These are phyloP conservation scores for Sutorius eximius DNA, from an alignment of 1,284 basidiomycete genomes.

Conservation along the genomic window DNA sequence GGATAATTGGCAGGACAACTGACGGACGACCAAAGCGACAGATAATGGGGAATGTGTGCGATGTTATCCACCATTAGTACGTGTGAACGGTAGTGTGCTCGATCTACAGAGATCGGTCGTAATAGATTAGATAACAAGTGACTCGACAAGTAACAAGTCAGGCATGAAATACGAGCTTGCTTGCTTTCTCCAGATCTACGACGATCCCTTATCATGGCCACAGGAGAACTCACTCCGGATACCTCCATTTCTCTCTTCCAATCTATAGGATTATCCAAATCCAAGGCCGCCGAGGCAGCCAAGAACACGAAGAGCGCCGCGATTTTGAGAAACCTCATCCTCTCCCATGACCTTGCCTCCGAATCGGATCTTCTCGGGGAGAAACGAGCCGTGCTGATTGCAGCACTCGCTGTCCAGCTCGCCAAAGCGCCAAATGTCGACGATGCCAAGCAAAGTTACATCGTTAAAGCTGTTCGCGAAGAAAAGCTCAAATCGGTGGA, in stretches of 20 bases:
- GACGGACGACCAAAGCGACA: conserved; percentile 48
- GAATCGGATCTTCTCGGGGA: conserved; percentile 58
- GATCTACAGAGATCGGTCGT: neutral
- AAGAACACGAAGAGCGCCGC: conserved; percentile 77
- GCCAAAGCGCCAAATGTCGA: conserved; percentile 51
- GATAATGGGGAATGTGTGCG: conserved; percentile 49
- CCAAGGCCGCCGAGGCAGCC: conserved; percentile 82
- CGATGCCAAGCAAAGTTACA: conserved; percentile 62
- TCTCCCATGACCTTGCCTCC: conserved; percentile 50
- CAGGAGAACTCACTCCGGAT: conserved; percentile 12
- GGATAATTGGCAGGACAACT: conserved; percentile 42
- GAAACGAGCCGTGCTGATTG: conserved; percentile 76
- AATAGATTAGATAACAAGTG: conserved; percentile 20
- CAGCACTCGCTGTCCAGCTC: conserved; percentile 67
- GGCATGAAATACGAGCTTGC: neutral
- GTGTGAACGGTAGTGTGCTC: neutral
- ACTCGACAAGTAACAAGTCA: neutral
- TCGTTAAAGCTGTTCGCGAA: conserved; percentile 69
- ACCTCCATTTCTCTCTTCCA: conserved; percentile 63
- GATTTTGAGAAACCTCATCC: conserved; percentile 72
- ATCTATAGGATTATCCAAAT: conserved; percentile 74
- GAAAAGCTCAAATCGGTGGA: conserved; percentile 80
- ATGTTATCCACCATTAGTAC: conserved; percentile 46
- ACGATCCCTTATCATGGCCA: conserved; percentile 10
- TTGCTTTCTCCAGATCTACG: neutral